Percentiles rank a stretch among this genome's conserved stretches.
These are phyloP conservation scores for Gaultheria prostrata DNA, from an alignment of 148 eudicot species.

Conservation along the genomic window DNA sequence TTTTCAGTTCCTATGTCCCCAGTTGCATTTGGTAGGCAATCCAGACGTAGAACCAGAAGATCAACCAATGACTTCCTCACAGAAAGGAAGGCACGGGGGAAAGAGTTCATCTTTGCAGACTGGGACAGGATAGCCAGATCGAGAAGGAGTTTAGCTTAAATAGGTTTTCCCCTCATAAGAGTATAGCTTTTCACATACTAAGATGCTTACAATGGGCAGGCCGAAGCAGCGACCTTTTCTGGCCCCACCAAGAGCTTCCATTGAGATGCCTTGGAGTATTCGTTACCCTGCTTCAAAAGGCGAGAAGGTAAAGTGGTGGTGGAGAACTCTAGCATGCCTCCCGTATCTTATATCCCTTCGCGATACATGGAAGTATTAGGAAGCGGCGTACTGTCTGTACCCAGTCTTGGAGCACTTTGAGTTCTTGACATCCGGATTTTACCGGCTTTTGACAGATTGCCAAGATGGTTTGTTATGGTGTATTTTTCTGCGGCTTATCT, in stretches of 20 bases:
- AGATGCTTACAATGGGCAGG: constrained; percentile 35
- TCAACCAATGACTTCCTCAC: too few relatives aligned
- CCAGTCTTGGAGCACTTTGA: constrained; percentile 13
- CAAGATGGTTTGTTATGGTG: constrained; percentile 70
- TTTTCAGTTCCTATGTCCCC: too few relatives aligned
- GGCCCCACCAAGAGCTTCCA: constrained; percentile 48
- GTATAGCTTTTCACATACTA: constrained; percentile 28
- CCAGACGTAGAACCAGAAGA: too few relatives aligned
- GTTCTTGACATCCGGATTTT: constrained; percentile 53
- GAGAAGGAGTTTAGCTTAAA: too few relatives aligned
- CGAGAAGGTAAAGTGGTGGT: constrained; percentile 81
- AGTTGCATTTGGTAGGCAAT: too few relatives aligned
- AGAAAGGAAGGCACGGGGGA: too few relatives aligned
- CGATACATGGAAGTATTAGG: too few relatives aligned
- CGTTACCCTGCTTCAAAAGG: constrained; percentile 64
- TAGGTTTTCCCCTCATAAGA: too few relatives aligned
- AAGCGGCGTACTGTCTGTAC: too few relatives aligned
- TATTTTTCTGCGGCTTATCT: constrained; percentile 73
- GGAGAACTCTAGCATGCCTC: constrained; percentile 78
- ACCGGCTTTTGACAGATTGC: constrained; percentile 55
- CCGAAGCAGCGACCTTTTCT: not conserved
- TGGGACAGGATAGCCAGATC: too few relatives aligned
- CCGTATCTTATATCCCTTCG: constrained; percentile 70
- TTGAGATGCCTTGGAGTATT: constrained; percentile 57
- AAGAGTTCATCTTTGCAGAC: too few relatives aligned